Base-by-base conservation (phyloP, 768 basidiomycete genomes). In the Gloeopeniophorella convolvens region DNA sequence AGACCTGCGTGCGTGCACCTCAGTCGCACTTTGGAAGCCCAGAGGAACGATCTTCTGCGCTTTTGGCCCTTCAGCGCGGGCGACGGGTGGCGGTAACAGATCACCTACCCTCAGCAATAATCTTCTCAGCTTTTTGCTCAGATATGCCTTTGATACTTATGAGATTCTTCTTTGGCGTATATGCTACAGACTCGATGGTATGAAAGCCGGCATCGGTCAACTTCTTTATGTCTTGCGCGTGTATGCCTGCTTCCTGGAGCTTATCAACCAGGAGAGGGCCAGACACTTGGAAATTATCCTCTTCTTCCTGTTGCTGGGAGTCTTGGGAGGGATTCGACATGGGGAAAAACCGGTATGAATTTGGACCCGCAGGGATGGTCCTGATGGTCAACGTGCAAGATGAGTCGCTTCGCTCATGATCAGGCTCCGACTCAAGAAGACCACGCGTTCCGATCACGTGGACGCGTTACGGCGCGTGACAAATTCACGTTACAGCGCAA, bases 1-100 rank as follows among this genome's bases (percentile, higher is more conserved):
- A 15, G 93, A 88, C 36, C 96, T 77, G 48, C 93, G 83, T 18
- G 92, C 87, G 65, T 99, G 96, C 6, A 97, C 88, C 64, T 97
- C 96, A 12, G 96, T 98, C 15, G 96, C 96, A 49, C 95, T 98
- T 57, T 93, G 92, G 65, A 99, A 99, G 3, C 96, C 96, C 54
- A 98, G 80, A 6, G 95, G 96, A 24, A 99, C 85, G 60, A 97
- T 89, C 71, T 97, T 98, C 63, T 85, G 84, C 3, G 93, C 95
- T 97, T 59, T 15, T 34, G 2, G 39, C 26, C 5, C 5, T 24
- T 54, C 31, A 53, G 41, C 50, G 49, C 35, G 30, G 15, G 33
- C 45, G 36, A 5, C 18, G 16, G 18, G 10, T 18, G 9, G 27
- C n/a, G 4, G 18, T 24, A 18, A 28, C 39, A 3, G 21, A 64